Evolutionary conservation across 2,329 filamentous ascomycete genomes (phyloP).

Genomic region (Atkinsonella hypoxylon): DNA sequence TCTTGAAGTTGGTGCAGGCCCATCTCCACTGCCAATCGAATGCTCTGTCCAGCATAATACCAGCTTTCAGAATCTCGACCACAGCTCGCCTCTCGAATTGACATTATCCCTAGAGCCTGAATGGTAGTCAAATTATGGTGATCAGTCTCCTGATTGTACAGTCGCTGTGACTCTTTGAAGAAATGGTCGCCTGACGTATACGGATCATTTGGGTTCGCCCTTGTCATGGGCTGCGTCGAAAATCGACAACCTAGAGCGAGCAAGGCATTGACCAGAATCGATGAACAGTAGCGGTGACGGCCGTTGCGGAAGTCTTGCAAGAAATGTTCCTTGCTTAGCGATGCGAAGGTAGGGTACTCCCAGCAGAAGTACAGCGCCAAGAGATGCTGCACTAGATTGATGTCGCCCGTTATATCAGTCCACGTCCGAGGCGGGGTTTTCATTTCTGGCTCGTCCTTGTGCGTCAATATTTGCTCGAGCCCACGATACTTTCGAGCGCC

Average conservation of each 20-base stretch:
- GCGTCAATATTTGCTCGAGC: constrained; percentile 36
- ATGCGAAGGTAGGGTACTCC: constrained; percentile 64
- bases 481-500: constrained; percentile 23
- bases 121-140: constrained; percentile 57
- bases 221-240: constrained; percentile 51
- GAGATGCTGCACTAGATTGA: constrained; percentile 48
- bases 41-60: constrained; percentile 60
- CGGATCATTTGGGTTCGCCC: constrained; percentile 48
- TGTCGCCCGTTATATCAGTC: constrained; percentile 49
- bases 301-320: constrained; percentile 51
- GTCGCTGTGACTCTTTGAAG: constrained; percentile 54
- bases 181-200: constrained; percentile 62
- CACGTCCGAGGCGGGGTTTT: constrained; percentile 35
- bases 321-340: constrained; percentile 61
- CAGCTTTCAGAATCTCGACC: constrained; percentile 63
- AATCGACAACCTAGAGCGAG: constrained; percentile 57
- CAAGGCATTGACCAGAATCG: constrained; percentile 53
- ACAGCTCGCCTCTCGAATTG: constrained; percentile 60
- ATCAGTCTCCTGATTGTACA: constrained; percentile 45
- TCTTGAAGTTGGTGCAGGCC: constrained; percentile 47
- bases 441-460: constrained; percentile 30
- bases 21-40: constrained; percentile 61
- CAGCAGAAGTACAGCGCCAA: constrained; percentile 61
- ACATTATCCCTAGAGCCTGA: constrained; percentile 66
- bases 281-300: constrained; percentile 52